phyloP scores from a whole-genome alignment of 108 stramenopile genomes.

The Phaeodactylum tricornutum region DNA sequence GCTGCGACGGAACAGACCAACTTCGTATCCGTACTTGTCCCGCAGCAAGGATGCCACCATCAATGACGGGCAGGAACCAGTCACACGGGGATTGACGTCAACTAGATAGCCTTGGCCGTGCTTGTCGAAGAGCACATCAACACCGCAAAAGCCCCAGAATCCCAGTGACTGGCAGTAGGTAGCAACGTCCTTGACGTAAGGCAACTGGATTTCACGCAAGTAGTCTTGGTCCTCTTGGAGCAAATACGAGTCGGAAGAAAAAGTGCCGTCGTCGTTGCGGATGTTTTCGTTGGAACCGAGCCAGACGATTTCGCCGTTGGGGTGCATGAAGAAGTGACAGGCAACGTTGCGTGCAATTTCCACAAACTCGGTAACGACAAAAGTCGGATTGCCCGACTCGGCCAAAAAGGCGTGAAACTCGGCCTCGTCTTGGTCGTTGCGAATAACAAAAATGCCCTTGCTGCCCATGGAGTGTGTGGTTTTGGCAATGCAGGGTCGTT shows the following conservation, averaged over 20 bases:
- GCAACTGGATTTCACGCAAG: constrained; percentile 14
- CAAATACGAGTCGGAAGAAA: constrained; percentile 13
- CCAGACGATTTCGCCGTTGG: constrained; percentile 15
- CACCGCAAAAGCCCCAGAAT: constrained; percentile 22
- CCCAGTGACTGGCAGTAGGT: constrained; percentile 16
- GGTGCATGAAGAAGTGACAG: constrained; percentile 25
- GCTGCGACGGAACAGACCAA: constrained; percentile 10
- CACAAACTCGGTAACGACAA: constrained; percentile 15
- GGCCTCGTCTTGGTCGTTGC: constrained; percentile 11
- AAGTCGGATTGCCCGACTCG: constrained; percentile 16
- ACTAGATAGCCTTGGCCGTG: constrained; percentile 13
- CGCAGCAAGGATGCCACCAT: constrained; percentile 8
- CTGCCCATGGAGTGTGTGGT: constrained; percentile 16
- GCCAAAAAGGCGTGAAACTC: constrained; percentile 8
- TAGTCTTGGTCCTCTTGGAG: constrained; percentile 7
- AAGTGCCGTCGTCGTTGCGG: constrained; percentile 5
- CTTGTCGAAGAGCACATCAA: constrained; percentile 20
- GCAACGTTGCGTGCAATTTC: constrained; percentile 14
- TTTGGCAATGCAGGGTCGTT: constrained; percentile 20
- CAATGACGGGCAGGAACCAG: constrained; percentile 18
- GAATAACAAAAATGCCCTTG: constrained; percentile 21
- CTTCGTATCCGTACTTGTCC: constrained; percentile 9
- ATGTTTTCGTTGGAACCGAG: constrained; percentile 19
- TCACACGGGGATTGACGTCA: constrained; percentile 25
- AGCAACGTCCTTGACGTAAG: constrained; percentile 16